A percentile compares a stretch with the other conserved stretches of the same genome.
Conservation (phyloP, 495 filamentous ascomycete genomes). For the Bathelium albidoporum region DNA sequence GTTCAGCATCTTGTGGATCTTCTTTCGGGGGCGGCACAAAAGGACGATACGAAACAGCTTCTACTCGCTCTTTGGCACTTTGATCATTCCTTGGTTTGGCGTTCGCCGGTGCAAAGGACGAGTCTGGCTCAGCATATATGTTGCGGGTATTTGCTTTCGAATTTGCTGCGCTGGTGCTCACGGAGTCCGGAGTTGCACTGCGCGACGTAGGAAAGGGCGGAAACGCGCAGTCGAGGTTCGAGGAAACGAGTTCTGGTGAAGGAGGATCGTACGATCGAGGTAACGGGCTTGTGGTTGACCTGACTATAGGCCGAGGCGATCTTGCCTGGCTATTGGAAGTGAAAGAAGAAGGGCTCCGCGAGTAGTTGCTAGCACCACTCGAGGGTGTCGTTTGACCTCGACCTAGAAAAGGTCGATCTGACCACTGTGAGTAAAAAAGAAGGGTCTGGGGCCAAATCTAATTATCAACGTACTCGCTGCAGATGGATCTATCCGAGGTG, state of each 20-base stretch:
- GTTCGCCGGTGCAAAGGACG: neutral
- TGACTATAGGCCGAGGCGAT: conserved; percentile 36
- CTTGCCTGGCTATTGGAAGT: conserved; percentile 32
- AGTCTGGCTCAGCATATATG: neutral
- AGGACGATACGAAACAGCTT: conserved; percentile 2
- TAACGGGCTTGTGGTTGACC: conserved; percentile 36
- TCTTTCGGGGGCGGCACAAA: neutral
- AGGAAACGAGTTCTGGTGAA: conserved; percentile 27
- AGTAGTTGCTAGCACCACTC: conserved; percentile 51
- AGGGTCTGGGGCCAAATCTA: conserved; percentile 27
- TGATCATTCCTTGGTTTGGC: neutral
- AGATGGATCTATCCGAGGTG: conserved; percentile 45
- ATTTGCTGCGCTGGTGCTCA: conserved; percentile 26
- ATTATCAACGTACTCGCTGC: conserved; percentile 50
- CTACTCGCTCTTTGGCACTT: neutral
- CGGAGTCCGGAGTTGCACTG: conserved; percentile 28
- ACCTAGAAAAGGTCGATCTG: conserved; percentile 21
- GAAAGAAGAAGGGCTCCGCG: conserved; percentile 34
- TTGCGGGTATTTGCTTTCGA: neutral
- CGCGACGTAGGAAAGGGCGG: conserved; percentile 49
- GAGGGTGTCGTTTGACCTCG: conserved; percentile 49
- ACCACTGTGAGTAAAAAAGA: conserved; percentile 20
- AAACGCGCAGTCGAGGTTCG: conserved; percentile 51
- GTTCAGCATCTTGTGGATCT: conserved; percentile 10
- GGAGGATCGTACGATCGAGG: conserved; percentile 30